A percentile compares a stretch with the other conserved stretches of the same genome.
Conservation (phyloP, 805 yeast species). For the Torulaspora gathmanii region DNA sequence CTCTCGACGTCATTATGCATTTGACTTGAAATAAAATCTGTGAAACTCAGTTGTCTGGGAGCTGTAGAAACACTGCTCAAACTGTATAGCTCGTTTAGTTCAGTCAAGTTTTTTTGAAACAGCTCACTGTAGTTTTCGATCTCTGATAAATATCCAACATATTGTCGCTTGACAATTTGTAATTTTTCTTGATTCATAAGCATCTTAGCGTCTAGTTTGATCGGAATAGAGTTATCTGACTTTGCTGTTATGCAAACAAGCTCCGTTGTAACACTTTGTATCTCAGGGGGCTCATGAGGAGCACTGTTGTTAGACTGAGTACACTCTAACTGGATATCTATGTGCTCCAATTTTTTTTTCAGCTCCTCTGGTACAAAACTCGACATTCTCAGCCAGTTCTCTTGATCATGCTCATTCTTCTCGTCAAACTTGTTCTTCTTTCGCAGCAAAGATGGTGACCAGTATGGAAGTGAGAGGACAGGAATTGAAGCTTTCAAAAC, state of each 20-base stretch:
- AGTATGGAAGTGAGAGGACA: slow-evolving; percentile 37
- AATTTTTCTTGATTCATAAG: slow-evolving; percentile 26
- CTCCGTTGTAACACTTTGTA: slow-evolving; percentile 30
- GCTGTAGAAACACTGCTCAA: slow-evolving; percentile 15
- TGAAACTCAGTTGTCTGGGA: slow-evolving; percentile 27
- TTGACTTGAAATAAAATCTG: slow-evolving; percentile 29
- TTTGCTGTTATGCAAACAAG: slow-evolving; percentile 35
- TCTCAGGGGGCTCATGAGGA: slow-evolving; percentile 31
- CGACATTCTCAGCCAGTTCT: slow-evolving; percentile 33
- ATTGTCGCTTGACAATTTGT: slow-evolving; percentile 23
- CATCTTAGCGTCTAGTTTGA: slow-evolving; percentile 37
- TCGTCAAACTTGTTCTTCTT: slow-evolving; percentile 37
- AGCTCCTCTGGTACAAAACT: slow-evolving; percentile 31
- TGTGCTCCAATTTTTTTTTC: slow-evolving; percentile 23
- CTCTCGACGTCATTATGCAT: slow-evolving; percentile 33
- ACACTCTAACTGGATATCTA: slow-evolving; percentile 34
- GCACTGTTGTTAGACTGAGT: slow-evolving; percentile 32
- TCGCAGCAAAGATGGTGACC: slow-evolving; percentile 37
- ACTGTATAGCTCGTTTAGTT: slow-evolving; percentile 30
- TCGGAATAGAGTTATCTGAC: slow-evolving; percentile 40
- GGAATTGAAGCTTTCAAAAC: slow-evolving; percentile 33
- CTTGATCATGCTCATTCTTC: slow-evolving; percentile 35
- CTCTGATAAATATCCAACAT: slow-evolving; percentile 15
- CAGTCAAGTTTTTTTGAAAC: slow-evolving; percentile 22
- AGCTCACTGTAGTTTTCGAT: slow-evolving; percentile 14